Conservation (phyloP, 2,329 filamentous ascomycete species). For the Colletotrichum phormii region DNA sequence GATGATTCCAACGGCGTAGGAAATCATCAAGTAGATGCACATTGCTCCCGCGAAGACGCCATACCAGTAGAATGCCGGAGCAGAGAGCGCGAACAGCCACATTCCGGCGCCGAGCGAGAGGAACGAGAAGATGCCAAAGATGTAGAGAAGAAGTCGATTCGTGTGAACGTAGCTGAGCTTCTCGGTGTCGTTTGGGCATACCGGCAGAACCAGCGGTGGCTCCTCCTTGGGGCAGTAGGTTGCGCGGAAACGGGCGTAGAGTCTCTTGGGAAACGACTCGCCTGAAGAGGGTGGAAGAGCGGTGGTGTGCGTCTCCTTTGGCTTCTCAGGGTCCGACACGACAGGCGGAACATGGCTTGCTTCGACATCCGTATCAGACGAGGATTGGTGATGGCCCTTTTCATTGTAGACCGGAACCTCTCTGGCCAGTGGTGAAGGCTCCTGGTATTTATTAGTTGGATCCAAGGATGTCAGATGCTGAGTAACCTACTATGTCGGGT, state of each 20-base stretch:
- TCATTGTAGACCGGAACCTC: constrained; percentile 29
- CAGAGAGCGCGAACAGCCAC: constrained; percentile 54
- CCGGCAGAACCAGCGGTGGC: constrained; percentile 48
- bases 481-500: constrained; percentile 32
- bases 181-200: constrained; percentile 51
- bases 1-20: constrained; percentile 52
- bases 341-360: constrained; percentile 23
- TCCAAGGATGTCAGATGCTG: neutral
- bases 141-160: constrained; percentile 52
- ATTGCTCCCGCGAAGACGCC: constrained; percentile 51
- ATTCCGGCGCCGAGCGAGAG: constrained; percentile 53
- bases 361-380: constrained; percentile 31
- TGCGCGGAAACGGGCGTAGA: constrained; percentile 42
- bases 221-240: constrained; percentile 49
- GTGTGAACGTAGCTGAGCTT: constrained; percentile 53
- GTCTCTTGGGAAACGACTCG: constrained; percentile 38
- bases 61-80: constrained; percentile 51
- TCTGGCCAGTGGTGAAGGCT: constrained; percentile 35
- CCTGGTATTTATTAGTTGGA: constrained; percentile 10
- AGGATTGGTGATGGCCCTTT: constrained; percentile 23
- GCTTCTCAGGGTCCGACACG: constrained; percentile 29
- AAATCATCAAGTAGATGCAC: constrained; percentile 54
- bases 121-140: constrained; percentile 53
- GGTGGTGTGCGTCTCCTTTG: constrained; percentile 29
- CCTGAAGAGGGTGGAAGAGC: constrained; percentile 24